These are phyloP conservation scores for Echinosophora koreensis DNA, from an alignment of 306 rosid species.

Conservation along the genomic window DNA sequence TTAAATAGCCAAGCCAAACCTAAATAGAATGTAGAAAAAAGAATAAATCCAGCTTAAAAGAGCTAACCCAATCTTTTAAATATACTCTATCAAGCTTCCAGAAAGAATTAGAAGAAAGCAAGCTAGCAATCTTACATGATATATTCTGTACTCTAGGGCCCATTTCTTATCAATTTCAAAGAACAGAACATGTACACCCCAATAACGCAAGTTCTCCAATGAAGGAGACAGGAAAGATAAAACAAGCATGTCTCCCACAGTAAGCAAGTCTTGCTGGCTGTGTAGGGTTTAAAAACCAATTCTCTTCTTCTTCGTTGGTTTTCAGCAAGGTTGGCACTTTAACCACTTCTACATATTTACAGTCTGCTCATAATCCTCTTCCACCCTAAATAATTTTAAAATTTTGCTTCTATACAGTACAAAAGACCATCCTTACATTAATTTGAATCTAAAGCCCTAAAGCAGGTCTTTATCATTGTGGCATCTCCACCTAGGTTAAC, in stretches of 20 bases:
- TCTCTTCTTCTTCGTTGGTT: neutral
- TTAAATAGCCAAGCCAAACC: too few relatives aligned
- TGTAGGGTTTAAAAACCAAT: neutral
- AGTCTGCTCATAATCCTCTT: too few relatives aligned
- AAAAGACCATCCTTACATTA: too few relatives aligned
- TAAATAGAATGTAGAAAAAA: neutral
- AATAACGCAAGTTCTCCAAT: neutral
- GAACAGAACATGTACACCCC: neutral
- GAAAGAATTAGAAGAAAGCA: neutral
- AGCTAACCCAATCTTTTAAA: neutral
- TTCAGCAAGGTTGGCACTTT: neutral
- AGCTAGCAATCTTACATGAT: conserved; percentile 3
- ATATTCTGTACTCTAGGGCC: neutral
- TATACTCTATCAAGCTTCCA: neutral
- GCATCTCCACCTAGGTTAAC: too few relatives aligned
- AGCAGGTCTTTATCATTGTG: too few relatives aligned
- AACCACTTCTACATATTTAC: too few relatives aligned
- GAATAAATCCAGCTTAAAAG: neutral
- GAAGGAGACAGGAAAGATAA: neutral
- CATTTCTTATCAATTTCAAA: neutral
- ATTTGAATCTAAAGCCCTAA: too few relatives aligned
- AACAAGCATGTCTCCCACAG: neutral
- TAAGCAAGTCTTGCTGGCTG: conserved; percentile 14
- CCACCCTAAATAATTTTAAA: too few relatives aligned
- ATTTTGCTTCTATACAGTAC: too few relatives aligned